These are phyloP conservation scores for Fusarium falciforme DNA, from an alignment of 2,329 filamentous ascomycete genomes.

Conservation along the genomic window DNA sequence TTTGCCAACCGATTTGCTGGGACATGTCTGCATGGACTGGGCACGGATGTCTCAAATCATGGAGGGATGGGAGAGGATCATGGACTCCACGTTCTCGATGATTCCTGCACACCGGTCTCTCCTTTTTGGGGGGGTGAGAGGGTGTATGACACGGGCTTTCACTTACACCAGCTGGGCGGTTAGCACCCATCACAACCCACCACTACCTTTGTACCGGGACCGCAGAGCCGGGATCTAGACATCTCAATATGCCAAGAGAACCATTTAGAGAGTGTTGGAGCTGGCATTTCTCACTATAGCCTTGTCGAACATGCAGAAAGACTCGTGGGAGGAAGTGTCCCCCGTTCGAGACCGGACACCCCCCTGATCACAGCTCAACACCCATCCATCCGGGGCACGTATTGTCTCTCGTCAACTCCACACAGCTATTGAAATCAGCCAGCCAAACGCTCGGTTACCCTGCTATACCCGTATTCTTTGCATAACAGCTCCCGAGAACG, in stretches of 20 bases:
- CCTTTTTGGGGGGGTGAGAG: background rate
- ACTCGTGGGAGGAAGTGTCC: background rate
- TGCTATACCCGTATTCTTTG: background rate
- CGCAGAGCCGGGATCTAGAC: background rate
- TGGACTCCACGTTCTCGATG: background rate
- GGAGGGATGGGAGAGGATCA: background rate
- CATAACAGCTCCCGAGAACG: background rate
- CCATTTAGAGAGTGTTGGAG: background rate
- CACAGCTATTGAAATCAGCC: background rate
- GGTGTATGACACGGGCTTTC: background rate
- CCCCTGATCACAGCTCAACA: background rate
- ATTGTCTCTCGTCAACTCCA: background rate
- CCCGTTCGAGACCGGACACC: background rate
- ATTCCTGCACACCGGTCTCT: background rate
- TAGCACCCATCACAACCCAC: background rate
- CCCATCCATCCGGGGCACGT: background rate
- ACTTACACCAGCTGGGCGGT: constrained; percentile 1
- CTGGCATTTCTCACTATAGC: background rate
- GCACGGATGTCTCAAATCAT: background rate
- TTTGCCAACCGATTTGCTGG: background rate
- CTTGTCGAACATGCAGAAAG: background rate
- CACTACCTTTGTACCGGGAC: background rate
- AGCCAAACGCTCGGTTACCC: background rate
- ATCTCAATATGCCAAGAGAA: background rate
- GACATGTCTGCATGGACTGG: background rate